These are phyloP conservation scores for Dipteronia dyeriana DNA, from an alignment of 345 rosid genomes.

Conservation along the genomic window DNA sequence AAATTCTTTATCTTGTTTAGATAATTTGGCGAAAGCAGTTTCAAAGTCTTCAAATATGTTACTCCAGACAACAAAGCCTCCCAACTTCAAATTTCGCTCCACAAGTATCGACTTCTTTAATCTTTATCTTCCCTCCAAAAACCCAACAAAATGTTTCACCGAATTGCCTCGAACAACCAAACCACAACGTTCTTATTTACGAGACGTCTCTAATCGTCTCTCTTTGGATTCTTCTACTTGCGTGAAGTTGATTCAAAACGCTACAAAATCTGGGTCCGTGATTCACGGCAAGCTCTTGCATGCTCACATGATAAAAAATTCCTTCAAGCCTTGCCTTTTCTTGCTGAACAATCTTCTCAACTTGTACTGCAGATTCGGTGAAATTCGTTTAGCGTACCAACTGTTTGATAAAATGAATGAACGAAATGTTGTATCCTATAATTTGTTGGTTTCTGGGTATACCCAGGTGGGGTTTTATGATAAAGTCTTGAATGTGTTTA, in stretches of 20 bases:
- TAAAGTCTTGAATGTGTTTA: conserved; percentile 31
- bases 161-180: neutral
- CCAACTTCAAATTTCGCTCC: neutral
- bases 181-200: neutral
- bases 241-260: conserved; percentile 36
- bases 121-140: neutral
- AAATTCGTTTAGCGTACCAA: conserved; percentile 36
- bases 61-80: neutral
- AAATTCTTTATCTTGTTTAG: too few species aligned
- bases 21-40: neutral
- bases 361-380: conserved; percentile 39
- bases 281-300: conserved; percentile 44
- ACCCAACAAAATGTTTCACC: neutral
- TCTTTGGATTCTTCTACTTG: conserved; percentile 36
- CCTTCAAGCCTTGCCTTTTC: conserved; percentile 37
- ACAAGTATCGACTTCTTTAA: neutral
- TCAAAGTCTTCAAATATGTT: neutral
- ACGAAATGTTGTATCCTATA: conserved; percentile 45
- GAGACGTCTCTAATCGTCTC: neutral
- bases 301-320: conserved; percentile 44
- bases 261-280: conserved; percentile 37
- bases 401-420: conserved; percentile 51
- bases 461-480: conserved; percentile 37
- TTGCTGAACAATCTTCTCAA: conserved; percentile 41
- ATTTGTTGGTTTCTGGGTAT: conserved; percentile 48